These are phyloP conservation scores for Musa itinerans DNA, from an alignment of 176 grass and related monocot species.

Conservation along the genomic window DNA sequence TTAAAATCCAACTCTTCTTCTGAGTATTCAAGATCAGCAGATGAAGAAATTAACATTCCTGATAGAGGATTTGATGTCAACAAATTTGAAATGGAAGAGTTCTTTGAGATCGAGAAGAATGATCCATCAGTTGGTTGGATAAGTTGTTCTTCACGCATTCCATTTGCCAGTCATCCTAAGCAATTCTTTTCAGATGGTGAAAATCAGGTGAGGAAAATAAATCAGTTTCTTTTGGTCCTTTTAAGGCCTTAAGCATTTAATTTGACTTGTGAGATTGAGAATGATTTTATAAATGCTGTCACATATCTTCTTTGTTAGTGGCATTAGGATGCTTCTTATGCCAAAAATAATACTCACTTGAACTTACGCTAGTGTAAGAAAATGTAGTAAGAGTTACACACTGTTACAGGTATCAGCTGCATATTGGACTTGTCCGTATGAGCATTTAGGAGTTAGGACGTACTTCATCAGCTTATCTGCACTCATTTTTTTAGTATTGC, in stretches of 20 bases:
- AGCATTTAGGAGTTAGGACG: no score
- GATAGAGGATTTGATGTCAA: conserved; percentile 7
- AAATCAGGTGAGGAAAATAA: conserved; percentile 7
- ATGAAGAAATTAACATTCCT: conserved; percentile 16
- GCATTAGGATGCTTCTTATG: background rate
- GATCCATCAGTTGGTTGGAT: conserved; percentile 32
- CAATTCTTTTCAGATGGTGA: background rate
- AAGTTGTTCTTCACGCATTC: conserved; percentile 1
- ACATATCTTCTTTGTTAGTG: background rate
- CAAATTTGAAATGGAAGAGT: conserved; percentile 34
- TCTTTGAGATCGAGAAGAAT: conserved; percentile 30
- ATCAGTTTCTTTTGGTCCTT: background rate
- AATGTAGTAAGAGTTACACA: no score
- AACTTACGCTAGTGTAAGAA: no score
- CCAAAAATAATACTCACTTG: background rate
- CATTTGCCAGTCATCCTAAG: conserved; percentile 10
- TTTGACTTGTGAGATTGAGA: background rate
- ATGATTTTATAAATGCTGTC: background rate
- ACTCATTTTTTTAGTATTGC: no score
- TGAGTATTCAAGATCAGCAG: conserved; percentile 25
- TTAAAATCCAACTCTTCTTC: conserved; percentile 45
- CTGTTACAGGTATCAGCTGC: no score
- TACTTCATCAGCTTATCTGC: no score
- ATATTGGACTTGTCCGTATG: no score
- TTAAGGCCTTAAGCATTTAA: background rate